phyloP scores from a whole-genome alignment of 768 basidiomycete species.

The Clathrus columnatus region DNA sequence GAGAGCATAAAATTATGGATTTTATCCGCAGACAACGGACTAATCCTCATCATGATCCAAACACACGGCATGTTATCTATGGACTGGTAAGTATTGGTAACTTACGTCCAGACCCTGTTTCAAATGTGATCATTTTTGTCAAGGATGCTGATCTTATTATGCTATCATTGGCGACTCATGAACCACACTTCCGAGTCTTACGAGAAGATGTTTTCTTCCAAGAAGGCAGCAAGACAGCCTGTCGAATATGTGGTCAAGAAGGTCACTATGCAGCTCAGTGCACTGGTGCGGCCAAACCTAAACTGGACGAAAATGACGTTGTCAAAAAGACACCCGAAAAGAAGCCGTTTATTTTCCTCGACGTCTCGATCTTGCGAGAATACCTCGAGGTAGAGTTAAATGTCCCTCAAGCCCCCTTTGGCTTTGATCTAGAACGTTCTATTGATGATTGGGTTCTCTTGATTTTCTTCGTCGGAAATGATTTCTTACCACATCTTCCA shows the following conservation, averaged over 20 bases:
- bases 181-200: slow-evolving; percentile 94
- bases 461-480: slow-evolving; percentile 99
- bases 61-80: slow-evolving; percentile 95
- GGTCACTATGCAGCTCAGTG: slow-evolving; percentile 96
- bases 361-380: slow-evolving; percentile 90
- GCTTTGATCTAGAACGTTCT: slow-evolving; percentile 90
- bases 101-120: slow-evolving; percentile 4
- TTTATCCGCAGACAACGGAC: slow-evolving; percentile 85
- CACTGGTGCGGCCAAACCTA: slow-evolving; percentile 68
- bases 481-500: slow-evolving; percentile 96
- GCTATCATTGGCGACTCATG: slow-evolving; percentile 95
- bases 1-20: slow-evolving; percentile 99
- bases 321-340: slow-evolving; percentile 52
- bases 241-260: slow-evolving; percentile 88
- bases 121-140: background rate
- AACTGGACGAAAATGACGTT: slow-evolving; percentile 35
- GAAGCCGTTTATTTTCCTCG: slow-evolving; percentile 99
- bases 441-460: slow-evolving; percentile 99
- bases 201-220: slow-evolving; percentile 97
- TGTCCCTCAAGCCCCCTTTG: slow-evolving; percentile 66
- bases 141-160: slow-evolving; percentile 99
- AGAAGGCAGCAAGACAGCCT: slow-evolving; percentile 62
- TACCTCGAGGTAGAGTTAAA: slow-evolving; percentile 96
- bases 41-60: slow-evolving; percentile 86
- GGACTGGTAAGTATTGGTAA: slow-evolving; percentile 58